Base-by-base conservation (phyloP, 1,139 yeast species). In the Pichia sp. region DNA sequence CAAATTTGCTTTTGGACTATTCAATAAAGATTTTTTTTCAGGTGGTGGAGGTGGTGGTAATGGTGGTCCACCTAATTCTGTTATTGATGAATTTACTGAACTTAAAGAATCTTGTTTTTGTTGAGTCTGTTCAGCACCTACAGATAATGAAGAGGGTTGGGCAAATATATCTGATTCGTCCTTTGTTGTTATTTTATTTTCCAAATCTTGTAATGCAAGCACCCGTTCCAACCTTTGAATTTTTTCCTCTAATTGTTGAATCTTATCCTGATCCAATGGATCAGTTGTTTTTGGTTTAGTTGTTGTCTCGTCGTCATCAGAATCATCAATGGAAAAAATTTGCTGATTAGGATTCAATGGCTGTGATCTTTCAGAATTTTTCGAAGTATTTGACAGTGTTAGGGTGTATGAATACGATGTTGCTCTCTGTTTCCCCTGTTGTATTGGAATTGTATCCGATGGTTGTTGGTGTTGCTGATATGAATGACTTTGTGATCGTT, bases 31-130 rank as follows among this genome's bases (percentile, higher is more conserved):
- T 36, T 47, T 54, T 25, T 51, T 54, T 8, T 55, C 52, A 3
- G 48, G 46, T 10, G 62, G 55, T 11, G 60, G 62, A 1, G 59
- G 61, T 7, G 63, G 63, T 6, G 63, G 63, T 35, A 58, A 44
- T 6, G 62, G 60, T 12, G 63, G 63, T 1, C 58, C 57, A 24
- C 23, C 28, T 27, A 24, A 6, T 31, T 30, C 32, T 20, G 36
- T 12, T 11, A 8, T 24, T 33, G 36, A 6, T 28, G 30, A 32
- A 32, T 32, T 25, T 5, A 11, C 7, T 12, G 27, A 34, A 24
- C 2, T 25, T 7, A 12, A 12, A 12, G 28, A 34, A 12, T 34
- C 4, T 32, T 3, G 39, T 27, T 10, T 45, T 16, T 24, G 20
- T 24, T 27, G 35, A 22, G 47, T 2, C 55, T 47, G 7, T 45